Conservation (phyloP, 352 stramenopile species). For the Lagenidium giganteum region DNA sequence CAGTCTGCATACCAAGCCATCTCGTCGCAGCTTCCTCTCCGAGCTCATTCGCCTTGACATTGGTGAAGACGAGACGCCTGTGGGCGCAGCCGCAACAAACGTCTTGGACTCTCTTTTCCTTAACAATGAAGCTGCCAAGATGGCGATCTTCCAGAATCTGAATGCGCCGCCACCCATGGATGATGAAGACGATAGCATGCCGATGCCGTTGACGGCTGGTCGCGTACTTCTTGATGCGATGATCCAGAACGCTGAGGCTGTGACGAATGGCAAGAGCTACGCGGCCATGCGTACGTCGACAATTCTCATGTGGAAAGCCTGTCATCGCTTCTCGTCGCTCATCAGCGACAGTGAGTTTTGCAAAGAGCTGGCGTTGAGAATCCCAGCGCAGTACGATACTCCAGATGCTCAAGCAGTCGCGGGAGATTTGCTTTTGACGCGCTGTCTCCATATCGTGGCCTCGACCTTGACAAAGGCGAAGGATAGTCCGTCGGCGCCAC, state of each 20-base stretch:
- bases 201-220: constrained; percentile 25
- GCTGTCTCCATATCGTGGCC: constrained; percentile 42
- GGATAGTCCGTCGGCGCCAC: constrained; percentile 6
- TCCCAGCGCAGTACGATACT: constrained; percentile 42
- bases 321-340: constrained; percentile 45
- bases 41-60: constrained; percentile 58
- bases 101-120: constrained; percentile 57
- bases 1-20: constrained; percentile 41
- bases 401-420: constrained; percentile 38
- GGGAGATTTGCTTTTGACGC: constrained; percentile 56
- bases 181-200: constrained; percentile 10
- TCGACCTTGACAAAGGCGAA: constrained; percentile 3
- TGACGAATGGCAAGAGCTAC: constrained; percentile 18
- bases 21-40: constrained; percentile 39
- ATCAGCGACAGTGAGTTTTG: constrained; percentile 50
- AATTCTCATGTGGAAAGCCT: constrained; percentile 59
- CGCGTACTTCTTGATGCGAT: constrained; percentile 48
- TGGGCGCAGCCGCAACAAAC: constrained; percentile 47
- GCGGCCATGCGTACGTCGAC: constrained; percentile 4
- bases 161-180: constrained; percentile 35
- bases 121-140: constrained; percentile 57
- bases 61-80: constrained; percentile 47
- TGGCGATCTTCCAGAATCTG: constrained; percentile 67
- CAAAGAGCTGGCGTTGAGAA: constrained; percentile 63
- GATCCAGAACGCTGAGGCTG: constrained; percentile 37